These are phyloP conservation scores for Hyaloscypha finlandica DNA, from an alignment of 495 filamentous ascomycete species.

Conservation along the genomic window DNA sequence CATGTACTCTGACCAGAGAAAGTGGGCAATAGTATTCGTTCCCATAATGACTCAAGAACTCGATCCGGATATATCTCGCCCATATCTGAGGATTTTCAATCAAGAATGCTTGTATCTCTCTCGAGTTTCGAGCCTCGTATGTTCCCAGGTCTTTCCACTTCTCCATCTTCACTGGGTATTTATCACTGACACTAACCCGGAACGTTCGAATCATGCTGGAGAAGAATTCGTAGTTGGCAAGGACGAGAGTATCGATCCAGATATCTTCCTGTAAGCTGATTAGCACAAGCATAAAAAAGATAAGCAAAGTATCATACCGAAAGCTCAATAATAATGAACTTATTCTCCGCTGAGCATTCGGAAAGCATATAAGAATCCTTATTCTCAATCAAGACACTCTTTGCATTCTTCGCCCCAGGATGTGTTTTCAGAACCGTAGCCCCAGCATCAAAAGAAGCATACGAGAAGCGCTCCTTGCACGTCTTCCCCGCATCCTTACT, in stretches of 20 bases:
- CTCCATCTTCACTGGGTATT: slow-evolving; percentile 87
- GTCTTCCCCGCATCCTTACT: slow-evolving; percentile 94
- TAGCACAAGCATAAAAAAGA: slow-evolving; percentile 43
- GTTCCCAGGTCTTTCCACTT: slow-evolving; percentile 90
- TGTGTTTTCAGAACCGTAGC: slow-evolving; percentile 93
- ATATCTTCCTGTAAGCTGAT: slow-evolving; percentile 69
- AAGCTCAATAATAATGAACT: slow-evolving; percentile 88
- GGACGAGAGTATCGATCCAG: slow-evolving; percentile 89
- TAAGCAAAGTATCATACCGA: slow-evolving; percentile 35
- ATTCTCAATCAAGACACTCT: slow-evolving; percentile 88
- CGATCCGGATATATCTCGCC: slow-evolving; percentile 88
- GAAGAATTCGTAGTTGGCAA: slow-evolving; percentile 99
- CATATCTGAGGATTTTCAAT: slow-evolving; percentile 93
- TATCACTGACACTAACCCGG: slow-evolving; percentile 85
- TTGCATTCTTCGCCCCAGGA: slow-evolving; percentile 76
- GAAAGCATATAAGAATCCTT: slow-evolving; percentile 99
- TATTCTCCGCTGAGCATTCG: slow-evolving; percentile 82
- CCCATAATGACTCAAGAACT: slow-evolving; percentile 92
- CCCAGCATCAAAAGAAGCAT: slow-evolving; percentile 94
- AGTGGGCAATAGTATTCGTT: slow-evolving; percentile 96
- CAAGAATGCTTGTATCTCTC: slow-evolving; percentile 91
- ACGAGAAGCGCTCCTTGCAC: slow-evolving; percentile 94
- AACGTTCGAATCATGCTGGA: slow-evolving; percentile 93
- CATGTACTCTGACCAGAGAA: slow-evolving; percentile 87
- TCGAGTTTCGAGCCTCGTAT: slow-evolving; percentile 86